Conservation (phyloP, 192 early-diverging fungal species). For the Spizellomyces sp. region DNA sequence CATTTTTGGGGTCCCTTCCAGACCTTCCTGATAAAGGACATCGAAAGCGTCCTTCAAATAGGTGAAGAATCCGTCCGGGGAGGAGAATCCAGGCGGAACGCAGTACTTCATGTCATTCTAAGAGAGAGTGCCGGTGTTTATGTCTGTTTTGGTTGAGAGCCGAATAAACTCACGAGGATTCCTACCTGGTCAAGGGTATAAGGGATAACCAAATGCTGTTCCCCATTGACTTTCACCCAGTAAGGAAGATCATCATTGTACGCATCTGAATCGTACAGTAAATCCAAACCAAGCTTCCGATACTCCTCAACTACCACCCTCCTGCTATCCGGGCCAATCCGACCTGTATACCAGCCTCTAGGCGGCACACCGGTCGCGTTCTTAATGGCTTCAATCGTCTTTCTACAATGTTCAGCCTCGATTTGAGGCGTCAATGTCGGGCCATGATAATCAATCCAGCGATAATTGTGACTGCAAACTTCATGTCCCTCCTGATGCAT, state of each 20-base stretch:
- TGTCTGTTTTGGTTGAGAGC: no score
- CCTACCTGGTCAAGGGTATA: slow-evolving; percentile 47
- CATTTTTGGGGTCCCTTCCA: slow-evolving; percentile 42
- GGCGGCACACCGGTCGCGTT: slow-evolving; percentile 44
- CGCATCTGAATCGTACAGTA: slow-evolving; percentile 56
- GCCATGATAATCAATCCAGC: slow-evolving; percentile 35
- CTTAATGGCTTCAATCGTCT: slow-evolving; percentile 39
- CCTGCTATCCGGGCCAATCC: slow-evolving; percentile 40
- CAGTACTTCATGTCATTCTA: slow-evolving; percentile 59
- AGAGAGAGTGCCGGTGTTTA: slow-evolving; percentile 38
- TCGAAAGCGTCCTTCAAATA: slow-evolving; percentile 60
- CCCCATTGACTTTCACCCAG: slow-evolving; percentile 32
- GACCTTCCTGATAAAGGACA: slow-evolving; percentile 49
- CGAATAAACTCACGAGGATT: no score
- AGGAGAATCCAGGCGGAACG: slow-evolving; percentile 53
- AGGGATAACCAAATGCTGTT: slow-evolving; percentile 45
- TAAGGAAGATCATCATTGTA: slow-evolving; percentile 62
- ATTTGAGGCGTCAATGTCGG: no score
- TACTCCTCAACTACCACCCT: slow-evolving; percentile 45
- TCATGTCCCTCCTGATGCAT: slow-evolving; percentile 50
- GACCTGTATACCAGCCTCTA: slow-evolving; percentile 55
- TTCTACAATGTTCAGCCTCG: slow-evolving; percentile 42
- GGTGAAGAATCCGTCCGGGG: slow-evolving; percentile 44
- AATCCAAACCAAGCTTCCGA: slow-evolving; percentile 39
- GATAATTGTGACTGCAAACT: slow-evolving; percentile 53